Evolutionary conservation across 768 basidiomycete genomes (phyloP).

Genomic region (Termitomyces sp.): DNA sequence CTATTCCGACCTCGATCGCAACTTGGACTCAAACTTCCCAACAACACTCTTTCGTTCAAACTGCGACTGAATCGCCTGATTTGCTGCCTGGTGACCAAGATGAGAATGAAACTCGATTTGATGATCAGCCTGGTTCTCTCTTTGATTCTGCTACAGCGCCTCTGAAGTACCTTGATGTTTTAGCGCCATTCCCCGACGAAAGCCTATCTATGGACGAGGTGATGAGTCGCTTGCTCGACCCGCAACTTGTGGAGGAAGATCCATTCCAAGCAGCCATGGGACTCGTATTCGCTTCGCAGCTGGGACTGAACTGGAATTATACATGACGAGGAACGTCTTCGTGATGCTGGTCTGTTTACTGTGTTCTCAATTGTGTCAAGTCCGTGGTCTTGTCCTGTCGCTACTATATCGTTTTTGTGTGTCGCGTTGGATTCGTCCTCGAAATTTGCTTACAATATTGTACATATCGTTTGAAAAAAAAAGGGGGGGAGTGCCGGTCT

Average conservation of each 20-base stretch:
- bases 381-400: neutral
- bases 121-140: constrained; percentile 13
- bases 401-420: neutral
- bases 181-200: constrained; percentile 23
- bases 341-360: neutral
- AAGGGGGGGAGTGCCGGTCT: no score
- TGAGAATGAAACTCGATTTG: neutral
- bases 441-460: neutral
- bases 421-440: no score
- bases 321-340: constrained; percentile 1
- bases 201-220: constrained; percentile 24
- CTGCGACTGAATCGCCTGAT: neutral
- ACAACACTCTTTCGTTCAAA: neutral
- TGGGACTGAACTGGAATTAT: constrained; percentile 35
- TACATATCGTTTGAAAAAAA: no score
- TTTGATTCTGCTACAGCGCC: constrained; percentile 28
- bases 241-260: constrained; percentile 30
- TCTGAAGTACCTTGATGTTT: constrained; percentile 34
- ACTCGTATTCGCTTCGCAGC: constrained; percentile 37
- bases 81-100: neutral
- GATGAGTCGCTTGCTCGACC: constrained; percentile 32
- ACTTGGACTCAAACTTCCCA: neutral
- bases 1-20: neutral
- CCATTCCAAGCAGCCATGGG: constrained; percentile 52
- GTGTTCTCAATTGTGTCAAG: constrained; percentile 19